phyloP scores from a whole-genome alignment of 805 yeast genomes.

The Candida maltosa region DNA sequence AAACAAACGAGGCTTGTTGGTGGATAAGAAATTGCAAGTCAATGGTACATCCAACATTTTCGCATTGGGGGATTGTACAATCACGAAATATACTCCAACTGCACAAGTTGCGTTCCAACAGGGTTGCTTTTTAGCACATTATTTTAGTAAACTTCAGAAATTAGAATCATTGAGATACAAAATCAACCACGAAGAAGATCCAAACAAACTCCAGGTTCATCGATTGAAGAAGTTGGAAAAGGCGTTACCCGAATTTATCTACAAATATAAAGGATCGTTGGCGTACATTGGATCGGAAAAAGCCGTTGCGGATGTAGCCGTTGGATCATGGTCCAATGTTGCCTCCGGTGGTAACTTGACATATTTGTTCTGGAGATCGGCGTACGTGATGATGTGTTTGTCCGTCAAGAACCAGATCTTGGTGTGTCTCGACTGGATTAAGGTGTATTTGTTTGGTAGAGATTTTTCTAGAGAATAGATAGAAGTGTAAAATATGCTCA shows the following conservation, averaged over 20 bases:
- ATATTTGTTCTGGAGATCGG: constrained; percentile 91
- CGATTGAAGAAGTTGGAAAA: constrained; percentile 41
- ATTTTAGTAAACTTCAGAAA: constrained; percentile 62
- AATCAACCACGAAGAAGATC: constrained; percentile 37
- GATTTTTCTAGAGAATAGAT: constrained; percentile 87
- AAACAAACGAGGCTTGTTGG: constrained; percentile 83
- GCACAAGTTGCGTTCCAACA: constrained; percentile 97
- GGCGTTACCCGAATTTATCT: constrained; percentile 62
- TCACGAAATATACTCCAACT: constrained; percentile 88
- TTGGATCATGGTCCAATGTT: constrained; percentile 76
- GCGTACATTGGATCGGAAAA: constrained; percentile 92
- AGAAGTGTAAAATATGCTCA: no score
- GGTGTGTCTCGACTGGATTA: constrained; percentile 85
- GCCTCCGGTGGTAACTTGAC: constrained; percentile 84
- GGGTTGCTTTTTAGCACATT: constrained; percentile 75
- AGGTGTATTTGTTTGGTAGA: constrained; percentile 86
- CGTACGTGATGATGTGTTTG: constrained; percentile 89
- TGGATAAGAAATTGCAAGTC: constrained; percentile 77
- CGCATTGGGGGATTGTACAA: constrained; percentile 94
- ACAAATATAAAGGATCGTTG: constrained; percentile 86
- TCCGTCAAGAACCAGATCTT: constrained; percentile 83
- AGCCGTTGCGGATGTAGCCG: constrained; percentile 88
- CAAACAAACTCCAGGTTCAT: constrained; percentile 41
- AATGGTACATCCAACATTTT: constrained; percentile 80
- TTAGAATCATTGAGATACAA: constrained; percentile 55